Evolutionary conservation across 345 rosid species (phyloP).

Genomic region (Nasturtium officinale): DNA sequence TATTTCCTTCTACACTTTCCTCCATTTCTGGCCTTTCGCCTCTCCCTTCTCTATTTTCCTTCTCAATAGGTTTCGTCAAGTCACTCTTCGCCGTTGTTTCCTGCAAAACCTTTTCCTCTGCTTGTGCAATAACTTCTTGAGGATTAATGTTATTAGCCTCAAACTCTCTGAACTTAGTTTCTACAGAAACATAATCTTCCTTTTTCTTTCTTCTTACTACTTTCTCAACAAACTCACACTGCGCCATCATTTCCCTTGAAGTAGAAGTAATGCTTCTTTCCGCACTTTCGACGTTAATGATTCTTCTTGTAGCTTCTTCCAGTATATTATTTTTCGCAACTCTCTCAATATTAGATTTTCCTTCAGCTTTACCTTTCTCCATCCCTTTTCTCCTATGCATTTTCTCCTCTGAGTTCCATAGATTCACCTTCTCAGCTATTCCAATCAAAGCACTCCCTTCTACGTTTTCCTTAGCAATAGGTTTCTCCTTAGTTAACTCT

Average conservation of each 20-base stretch:
- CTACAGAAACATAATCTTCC: constrained; percentile 24
- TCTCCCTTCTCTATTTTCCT: constrained; percentile 9
- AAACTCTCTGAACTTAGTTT: constrained; percentile 22
- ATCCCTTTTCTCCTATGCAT: constrained; percentile 1
- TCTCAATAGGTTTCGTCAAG: constrained; percentile 29
- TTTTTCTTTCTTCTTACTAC: constrained; percentile 19
- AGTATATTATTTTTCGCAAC: constrained; percentile 22
- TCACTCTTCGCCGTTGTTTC: background rate
- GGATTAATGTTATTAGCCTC: background rate
- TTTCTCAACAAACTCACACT: constrained; percentile 4
- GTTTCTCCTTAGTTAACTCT: background rate
- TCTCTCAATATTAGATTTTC: constrained; percentile 8
- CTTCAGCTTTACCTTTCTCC: constrained; percentile 17
- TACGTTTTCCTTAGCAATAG: constrained; percentile 14
- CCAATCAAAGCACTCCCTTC: constrained; percentile 21
- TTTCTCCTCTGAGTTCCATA: constrained; percentile 38
- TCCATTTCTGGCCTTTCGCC: background rate
- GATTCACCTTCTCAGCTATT: constrained; percentile 36
- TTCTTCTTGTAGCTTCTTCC: constrained; percentile 37
- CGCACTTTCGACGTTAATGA: constrained; percentile 14
- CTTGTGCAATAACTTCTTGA: constrained; percentile 16
- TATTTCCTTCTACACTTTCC: constrained; percentile 23
- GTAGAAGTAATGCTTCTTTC: constrained; percentile 30
- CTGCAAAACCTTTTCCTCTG: constrained; percentile 17
- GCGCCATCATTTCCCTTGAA: background rate